A percentile compares a stretch with the other conserved stretches of the same genome.
Conservation (phyloP, 305 asterid species). For the Solanum aculeatissimum region DNA sequence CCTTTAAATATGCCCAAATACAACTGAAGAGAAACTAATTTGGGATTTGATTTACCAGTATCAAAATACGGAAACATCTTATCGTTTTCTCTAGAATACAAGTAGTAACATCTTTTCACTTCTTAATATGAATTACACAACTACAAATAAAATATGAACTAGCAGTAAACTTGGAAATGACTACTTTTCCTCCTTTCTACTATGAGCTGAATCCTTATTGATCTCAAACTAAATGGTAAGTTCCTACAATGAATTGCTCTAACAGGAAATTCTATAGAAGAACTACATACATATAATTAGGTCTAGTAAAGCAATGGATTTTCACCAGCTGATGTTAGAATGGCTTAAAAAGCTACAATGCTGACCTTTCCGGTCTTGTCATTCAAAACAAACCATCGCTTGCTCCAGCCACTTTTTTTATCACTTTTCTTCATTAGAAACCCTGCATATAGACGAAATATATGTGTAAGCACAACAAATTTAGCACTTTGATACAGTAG, state of each 20-base stretch:
- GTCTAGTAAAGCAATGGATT: neutral
- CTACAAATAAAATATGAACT: neutral
- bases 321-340: neutral
- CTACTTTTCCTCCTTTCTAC: neutral
- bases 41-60: neutral
- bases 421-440: constrained; percentile 77
- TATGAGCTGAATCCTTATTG: neutral
- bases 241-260: neutral
- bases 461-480: neutral
- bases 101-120: neutral
- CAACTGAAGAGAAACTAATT: neutral
- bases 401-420: constrained; percentile 88
- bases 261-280: neutral
- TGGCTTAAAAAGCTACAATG: neutral
- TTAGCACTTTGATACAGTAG: neutral
- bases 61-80: neutral
- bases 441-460: constrained; percentile 28
- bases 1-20: neutral
- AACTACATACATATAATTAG: neutral
- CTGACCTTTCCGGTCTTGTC: constrained; percentile 94
- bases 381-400: constrained; percentile 94
- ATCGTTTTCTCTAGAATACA: neutral
- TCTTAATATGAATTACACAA: neutral
- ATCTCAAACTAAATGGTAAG: neutral
- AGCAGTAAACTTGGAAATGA: neutral